Evolutionary conservation across 2,329 filamentous ascomycete species (phyloP), one percentile per base, ranked within the genome.

Genomic region (Claviceps capensis): DNA sequence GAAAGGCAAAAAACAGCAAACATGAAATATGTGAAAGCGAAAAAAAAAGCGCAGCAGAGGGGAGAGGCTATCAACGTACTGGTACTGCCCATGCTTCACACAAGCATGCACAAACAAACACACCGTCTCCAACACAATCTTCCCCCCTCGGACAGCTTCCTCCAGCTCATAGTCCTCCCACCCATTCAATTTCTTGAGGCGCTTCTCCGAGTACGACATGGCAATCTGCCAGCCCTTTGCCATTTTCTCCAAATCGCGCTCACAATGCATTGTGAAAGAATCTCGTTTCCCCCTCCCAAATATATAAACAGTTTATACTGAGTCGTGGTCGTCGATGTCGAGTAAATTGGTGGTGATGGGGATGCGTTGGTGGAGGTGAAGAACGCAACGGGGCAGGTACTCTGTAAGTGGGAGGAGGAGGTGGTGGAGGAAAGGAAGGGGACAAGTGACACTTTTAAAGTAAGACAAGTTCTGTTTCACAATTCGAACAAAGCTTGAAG

Each of bases 81-180:
- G 61, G 57, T 64, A 70, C 47, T 70, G 67, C 8, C 63, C 66
- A 7, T 56, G 60, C 57, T 65, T 70, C 48, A 70, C 55, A 43
- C 66, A 68, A 23, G 66, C 62, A 50, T 70, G 67, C 23, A 70
- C 60, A 49, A 70, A 70, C n/a, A 70, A 53, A 45, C 68, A 70
- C 14, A 67, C 59, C 7, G 67, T 70, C 58, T 70, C 68, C 37
- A 70, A 57, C 13, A 69, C 61, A 22, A 70, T 52, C 9, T 56
- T 58, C 4, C 67, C 67, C 30, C 67, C 62, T 8, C 61, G 58
- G 45, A 61, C 57, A 0, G 65, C 67, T 16, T 58, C 57, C 30
- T 65, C 61, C 23, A 69, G 57, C 54, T 68, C 60, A 17, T 63
- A 59, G n/a, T 61, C 59, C n/a, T 64, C 57, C 48, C 66, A 60